Evolutionary conservation across 768 basidiomycete species (phyloP), one percentile per base, ranked within the genome.

Genomic region (Leccinum olivaceopallidum): DNA sequence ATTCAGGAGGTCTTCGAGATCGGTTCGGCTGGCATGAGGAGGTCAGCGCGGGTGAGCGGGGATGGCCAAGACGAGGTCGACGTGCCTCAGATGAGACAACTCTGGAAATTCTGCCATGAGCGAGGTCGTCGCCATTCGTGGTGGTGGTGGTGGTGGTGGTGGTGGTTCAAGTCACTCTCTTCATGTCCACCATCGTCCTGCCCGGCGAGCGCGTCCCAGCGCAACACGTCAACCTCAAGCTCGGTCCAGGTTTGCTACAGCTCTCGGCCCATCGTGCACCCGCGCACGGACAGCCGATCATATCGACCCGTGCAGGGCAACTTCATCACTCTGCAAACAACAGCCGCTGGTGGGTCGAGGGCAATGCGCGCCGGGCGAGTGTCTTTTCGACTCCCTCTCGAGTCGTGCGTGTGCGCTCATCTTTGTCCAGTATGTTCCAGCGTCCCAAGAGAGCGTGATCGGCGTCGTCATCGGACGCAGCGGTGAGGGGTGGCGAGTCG

Each of bases 401-500:
- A 50, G 2, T 0, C 14, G 55, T 36, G 16, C 57, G 32, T 60
- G 34, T 60, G 34, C 49, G 34, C 42, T 54, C 55, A 51, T 30
- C 56, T 28, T 63, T 32, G 55, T 54, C 22, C 67, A 98, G 95
- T 98, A 98, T 76, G 83, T 94, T 36, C 94, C 95, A 52, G 93
- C 94, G 30, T 75, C 89, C 6, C 91, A 94, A 64, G 96, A 98
- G 71, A 85, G 89, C 10, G 94, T 98, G 2, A 81, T 98, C 24
- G 96, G 95, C 3, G 81, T 89, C 39, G 80, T 99, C 55, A 80
- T 82, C 6, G 91, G 88, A 60, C 87, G 89, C 66, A 81, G 87
- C 57, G 94, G 93, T 39, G 96, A 98, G 69, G 90, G 88, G 6
- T 99, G 87, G 80, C 85, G 95, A 50, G 94, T 98, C 24, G 96